Evolutionary conservation across 192 early-diverging fungal species (phyloP), one percentile per base, ranked within the genome.

Genomic region (Backusella tuberculispora): DNA sequence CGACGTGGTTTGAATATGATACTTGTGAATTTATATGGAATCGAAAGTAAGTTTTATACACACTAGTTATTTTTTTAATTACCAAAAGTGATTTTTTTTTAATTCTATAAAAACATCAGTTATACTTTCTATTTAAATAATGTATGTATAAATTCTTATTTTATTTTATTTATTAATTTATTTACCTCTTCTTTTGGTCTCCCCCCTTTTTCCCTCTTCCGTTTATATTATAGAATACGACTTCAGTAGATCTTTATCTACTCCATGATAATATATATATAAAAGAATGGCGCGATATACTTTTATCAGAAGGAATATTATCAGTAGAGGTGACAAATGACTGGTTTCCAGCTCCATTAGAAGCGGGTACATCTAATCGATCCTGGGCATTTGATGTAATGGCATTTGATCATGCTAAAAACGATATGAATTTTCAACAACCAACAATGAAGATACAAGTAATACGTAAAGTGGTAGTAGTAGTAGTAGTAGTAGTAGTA

Each of bases 1-100:
- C 53, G 26, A 60, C 53, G 53, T 60, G 53, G 53, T 60, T 60
- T 60, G 53, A 60, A 60, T 60, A 60, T 60, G 53, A 60, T 60
- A 60, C 53, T 21, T 60, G 53, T 12, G 53, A 60, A 60, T 60
- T 60, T 60, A 60, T 60, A 60, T 60, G 53, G 53, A 60, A 60
- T 60, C 19, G 21, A 60, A 60, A 60, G 53, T 60, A 60, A 60
- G 53, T 24, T 60, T 26, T 26, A 34, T 34, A 26, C 24, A 60
- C 53, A 12, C 26, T 60, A 5, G 53, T 60, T 21, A 24, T 60
- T 60, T 26, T 60, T 60, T 24, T 24, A 60, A 60, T 60, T 60
- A 26, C 26, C 21, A 60, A 60, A 60, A 34, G 29, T 34, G 29
- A 34, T 34, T 34, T 24, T 60, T 60, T 60, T 60, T 60, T 60